These are phyloP conservation scores for Colletotrichum tabaci DNA, from an alignment of 2,329 filamentous ascomycete genomes.

Conservation along the genomic window DNA sequence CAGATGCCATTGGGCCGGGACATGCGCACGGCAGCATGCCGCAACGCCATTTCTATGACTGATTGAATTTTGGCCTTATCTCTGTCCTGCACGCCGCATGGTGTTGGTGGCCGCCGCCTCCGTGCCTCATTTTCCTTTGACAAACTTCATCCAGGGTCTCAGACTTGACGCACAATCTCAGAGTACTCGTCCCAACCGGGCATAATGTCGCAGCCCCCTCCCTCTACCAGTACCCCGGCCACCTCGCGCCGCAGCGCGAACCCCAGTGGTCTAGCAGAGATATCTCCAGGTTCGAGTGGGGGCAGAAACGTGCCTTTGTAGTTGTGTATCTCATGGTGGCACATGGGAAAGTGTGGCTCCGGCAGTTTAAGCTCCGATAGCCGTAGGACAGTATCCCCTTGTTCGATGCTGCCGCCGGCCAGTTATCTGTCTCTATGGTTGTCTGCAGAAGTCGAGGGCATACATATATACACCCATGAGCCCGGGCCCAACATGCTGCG, in stretches of 20 bases:
- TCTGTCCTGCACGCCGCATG: conserved; percentile 17
- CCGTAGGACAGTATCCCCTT: conserved; percentile 5
- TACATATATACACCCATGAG: conserved; percentile 37
- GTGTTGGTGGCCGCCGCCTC: background rate
- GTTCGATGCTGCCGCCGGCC: conserved; percentile 40
- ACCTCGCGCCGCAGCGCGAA: conserved; percentile 1
- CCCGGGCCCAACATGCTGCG: conserved; percentile 17
- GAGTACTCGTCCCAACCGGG: background rate
- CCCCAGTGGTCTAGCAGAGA: background rate
- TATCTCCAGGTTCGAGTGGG: conserved; percentile 22
- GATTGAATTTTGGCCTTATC: conserved; percentile 43
- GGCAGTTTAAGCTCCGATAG: conserved; percentile 39
- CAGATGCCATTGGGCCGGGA: conserved; percentile 9
- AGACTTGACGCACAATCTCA: background rate
- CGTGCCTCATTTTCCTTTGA: background rate
- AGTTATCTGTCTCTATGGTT: background rate
- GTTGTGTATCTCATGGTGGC: background rate
- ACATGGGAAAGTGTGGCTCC: conserved; percentile 25
- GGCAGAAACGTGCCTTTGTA: conserved; percentile 13
- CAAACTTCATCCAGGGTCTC: conserved; percentile 6
- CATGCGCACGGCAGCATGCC: conserved; percentile 1
- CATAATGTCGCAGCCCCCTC: background rate
- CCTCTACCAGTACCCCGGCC: background rate
- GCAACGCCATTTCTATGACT: conserved; percentile 41
- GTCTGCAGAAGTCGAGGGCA: background rate